These are phyloP conservation scores for Xylariomycetidae sp. DNA, from an alignment of 2,329 filamentous ascomycete species.

Conservation along the genomic window DNA sequence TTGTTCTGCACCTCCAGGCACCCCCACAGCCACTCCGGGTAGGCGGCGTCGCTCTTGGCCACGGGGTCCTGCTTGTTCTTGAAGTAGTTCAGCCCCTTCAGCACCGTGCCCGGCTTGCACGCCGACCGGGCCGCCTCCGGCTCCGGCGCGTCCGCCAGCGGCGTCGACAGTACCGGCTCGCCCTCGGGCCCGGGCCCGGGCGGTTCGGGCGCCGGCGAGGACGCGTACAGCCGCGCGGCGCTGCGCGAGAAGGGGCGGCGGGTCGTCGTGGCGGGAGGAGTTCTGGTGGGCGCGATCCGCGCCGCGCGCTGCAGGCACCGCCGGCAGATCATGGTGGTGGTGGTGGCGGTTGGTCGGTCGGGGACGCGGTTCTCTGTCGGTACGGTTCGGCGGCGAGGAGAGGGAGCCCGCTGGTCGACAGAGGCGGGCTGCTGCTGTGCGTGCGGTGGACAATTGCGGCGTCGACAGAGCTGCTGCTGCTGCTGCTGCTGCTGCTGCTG, in stretches of 20 bases:
- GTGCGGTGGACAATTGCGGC: too few relatives aligned
- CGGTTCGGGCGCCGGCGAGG: slow-evolving; percentile 29
- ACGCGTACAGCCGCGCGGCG: slow-evolving; percentile 21
- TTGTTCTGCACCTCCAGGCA: slow-evolving; percentile 60
- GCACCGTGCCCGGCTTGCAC: slow-evolving; percentile 61
- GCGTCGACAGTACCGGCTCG: slow-evolving; percentile 17
- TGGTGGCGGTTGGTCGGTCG: too few relatives aligned
- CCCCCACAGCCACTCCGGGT: slow-evolving; percentile 75
- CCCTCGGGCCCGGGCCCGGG: slow-evolving; percentile 22
- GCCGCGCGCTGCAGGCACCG: slow-evolving; percentile 44
- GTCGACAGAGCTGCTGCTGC: too few relatives aligned
- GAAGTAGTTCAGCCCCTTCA: slow-evolving; percentile 71
- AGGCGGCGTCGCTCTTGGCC: slow-evolving; percentile 67
- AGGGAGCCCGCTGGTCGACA: background rate
- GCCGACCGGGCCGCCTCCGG: slow-evolving; percentile 35
- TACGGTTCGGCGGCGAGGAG: slow-evolving; percentile 1
- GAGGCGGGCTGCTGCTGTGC: background rate
- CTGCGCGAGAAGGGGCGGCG: slow-evolving; percentile 11
- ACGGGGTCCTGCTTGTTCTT: slow-evolving; percentile 70
- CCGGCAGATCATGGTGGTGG: slow-evolving; percentile 34
- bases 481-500: too few relatives aligned
- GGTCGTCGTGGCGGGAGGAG: slow-evolving; percentile 10
- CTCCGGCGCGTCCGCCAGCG: slow-evolving; percentile 18
- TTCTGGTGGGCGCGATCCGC: slow-evolving; percentile 16
- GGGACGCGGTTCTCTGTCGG: too few relatives aligned